These are phyloP conservation scores for Stereum hirsutum DNA, from an alignment of 1,284 basidiomycete species.

Conservation along the genomic window DNA sequence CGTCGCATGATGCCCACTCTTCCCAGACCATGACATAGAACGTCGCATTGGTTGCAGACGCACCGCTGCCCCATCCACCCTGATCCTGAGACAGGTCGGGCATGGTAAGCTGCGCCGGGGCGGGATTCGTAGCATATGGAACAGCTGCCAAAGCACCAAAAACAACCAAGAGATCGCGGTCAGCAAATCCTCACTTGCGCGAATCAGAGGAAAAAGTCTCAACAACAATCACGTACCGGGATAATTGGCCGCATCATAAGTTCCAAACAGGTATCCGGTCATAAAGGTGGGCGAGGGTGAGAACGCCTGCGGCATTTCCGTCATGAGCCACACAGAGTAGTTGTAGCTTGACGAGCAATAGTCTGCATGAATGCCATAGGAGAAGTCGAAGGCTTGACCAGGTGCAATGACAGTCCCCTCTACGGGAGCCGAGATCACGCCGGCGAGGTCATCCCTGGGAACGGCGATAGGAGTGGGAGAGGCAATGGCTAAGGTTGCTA, in stretches of 20 bases:
- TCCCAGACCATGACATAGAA: conserved; percentile 35
- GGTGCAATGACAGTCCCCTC: conserved; percentile 23
- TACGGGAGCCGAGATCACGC: conserved; percentile 19
- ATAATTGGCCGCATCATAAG: conserved; percentile 31
- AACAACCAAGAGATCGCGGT: background rate
- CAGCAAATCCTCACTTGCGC: background rate
- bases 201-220: background rate
- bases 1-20: conserved; percentile 31
- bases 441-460: too few relatives aligned
- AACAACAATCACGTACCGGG: conserved; percentile 24
- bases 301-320: conserved; percentile 19
- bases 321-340: conserved; percentile 32
- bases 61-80: conserved; percentile 31
- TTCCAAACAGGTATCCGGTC: conserved; percentile 31
- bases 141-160: conserved; percentile 12
- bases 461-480: conserved; percentile 9
- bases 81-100: conserved; percentile 34
- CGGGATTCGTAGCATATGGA: conserved; percentile 30
- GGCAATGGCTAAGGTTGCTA: conserved; percentile 5
- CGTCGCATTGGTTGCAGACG: conserved; percentile 21
- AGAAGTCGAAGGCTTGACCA: conserved; percentile 24
- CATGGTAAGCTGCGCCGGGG: conserved; percentile 34
- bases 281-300: conserved; percentile 20
- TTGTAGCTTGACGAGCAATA: conserved; percentile 34
- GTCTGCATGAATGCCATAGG: conserved; percentile 30